These are phyloP conservation scores for Pharnaceum exiguum DNA, from an alignment of 148 eudicot genomes.

Conservation along the genomic window DNA sequence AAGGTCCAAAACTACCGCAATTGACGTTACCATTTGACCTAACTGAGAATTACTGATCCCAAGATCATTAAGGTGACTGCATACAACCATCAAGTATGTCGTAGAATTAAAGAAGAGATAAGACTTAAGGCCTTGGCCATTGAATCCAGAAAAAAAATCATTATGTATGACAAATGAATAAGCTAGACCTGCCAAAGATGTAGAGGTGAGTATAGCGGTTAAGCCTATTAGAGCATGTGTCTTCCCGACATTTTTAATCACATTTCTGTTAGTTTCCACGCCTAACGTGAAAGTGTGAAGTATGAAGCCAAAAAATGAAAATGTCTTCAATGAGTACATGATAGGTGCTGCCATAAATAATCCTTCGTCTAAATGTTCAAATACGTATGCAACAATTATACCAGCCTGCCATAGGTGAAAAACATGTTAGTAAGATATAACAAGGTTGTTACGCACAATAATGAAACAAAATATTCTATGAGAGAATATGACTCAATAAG, in stretches of 20 bases:
- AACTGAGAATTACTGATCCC: slow-evolving; percentile 5
- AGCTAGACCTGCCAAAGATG: background rate
- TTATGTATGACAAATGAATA: background rate
- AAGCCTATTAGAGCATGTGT: background rate
- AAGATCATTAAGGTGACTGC: background rate
- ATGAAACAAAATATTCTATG: too few species aligned
- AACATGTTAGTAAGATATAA: too few species aligned
- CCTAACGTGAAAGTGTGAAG: slow-evolving; percentile 4
- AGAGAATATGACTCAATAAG: too few species aligned
- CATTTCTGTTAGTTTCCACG: slow-evolving; percentile 7
- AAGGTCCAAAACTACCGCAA: background rate
- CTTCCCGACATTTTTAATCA: background rate
- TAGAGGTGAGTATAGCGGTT: background rate
- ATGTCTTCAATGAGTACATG: background rate
- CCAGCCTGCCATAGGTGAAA: too few species aligned
- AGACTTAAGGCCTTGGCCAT: too few species aligned
- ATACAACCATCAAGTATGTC: slow-evolving; percentile 3
- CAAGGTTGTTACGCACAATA: too few species aligned
- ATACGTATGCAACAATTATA: too few species aligned
- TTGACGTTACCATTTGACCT: slow-evolving; percentile 1
- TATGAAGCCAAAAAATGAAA: background rate
- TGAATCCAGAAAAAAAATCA: background rate
- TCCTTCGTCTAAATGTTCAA: too few species aligned
- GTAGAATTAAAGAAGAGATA: background rate
- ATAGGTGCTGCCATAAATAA: slow-evolving; percentile 2